Evolutionary conservation across 352 stramenopile species (phyloP).

Genomic region (Thalassiosira sp.): DNA sequence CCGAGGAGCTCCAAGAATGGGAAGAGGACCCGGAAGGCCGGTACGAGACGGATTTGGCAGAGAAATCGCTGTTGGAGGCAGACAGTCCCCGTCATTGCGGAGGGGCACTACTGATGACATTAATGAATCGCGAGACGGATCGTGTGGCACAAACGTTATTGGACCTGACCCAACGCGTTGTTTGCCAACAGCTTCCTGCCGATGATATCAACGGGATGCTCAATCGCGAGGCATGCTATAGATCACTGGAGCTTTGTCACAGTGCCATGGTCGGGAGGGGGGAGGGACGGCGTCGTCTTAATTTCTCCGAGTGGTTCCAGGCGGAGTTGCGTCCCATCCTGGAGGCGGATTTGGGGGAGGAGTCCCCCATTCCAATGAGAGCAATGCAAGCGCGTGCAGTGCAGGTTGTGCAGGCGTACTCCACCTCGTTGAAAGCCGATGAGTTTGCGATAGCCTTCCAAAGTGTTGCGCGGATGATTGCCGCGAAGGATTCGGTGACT

Average conservation of each 20-base stretch:
- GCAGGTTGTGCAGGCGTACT: conserved; percentile 32
- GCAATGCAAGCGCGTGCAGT: conserved; percentile 35
- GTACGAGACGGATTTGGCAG: conserved; percentile 40
- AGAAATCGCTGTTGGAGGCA: conserved; percentile 12
- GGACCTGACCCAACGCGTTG: conserved; percentile 27
- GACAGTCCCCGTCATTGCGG: conserved; percentile 32
- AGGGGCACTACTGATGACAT: conserved; percentile 19
- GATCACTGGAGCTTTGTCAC: conserved; percentile 35
- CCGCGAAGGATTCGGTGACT: conserved; percentile 26
- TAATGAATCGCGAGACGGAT: conserved; percentile 32
- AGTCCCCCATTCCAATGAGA: conserved; percentile 24
- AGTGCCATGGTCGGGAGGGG: conserved; percentile 22
- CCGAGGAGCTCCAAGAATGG: conserved; percentile 38
- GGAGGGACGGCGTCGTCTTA: conserved; percentile 7
- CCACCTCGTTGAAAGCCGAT: conserved; percentile 25
- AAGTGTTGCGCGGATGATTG: conserved; percentile 24
- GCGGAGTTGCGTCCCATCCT: conserved; percentile 25
- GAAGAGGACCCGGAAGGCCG: conserved; percentile 31
- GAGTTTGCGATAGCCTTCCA: conserved; percentile 35
- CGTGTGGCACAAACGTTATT: conserved; percentile 17
- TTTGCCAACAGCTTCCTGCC: conserved; percentile 18
- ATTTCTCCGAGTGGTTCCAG: conserved; percentile 47
- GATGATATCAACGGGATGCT: conserved; percentile 29
- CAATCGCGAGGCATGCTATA: conserved; percentile 35
- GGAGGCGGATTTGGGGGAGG: conserved; percentile 19